Conservation (phyloP, 1,284 basidiomycete genomes). For the Tilletia indica region DNA sequence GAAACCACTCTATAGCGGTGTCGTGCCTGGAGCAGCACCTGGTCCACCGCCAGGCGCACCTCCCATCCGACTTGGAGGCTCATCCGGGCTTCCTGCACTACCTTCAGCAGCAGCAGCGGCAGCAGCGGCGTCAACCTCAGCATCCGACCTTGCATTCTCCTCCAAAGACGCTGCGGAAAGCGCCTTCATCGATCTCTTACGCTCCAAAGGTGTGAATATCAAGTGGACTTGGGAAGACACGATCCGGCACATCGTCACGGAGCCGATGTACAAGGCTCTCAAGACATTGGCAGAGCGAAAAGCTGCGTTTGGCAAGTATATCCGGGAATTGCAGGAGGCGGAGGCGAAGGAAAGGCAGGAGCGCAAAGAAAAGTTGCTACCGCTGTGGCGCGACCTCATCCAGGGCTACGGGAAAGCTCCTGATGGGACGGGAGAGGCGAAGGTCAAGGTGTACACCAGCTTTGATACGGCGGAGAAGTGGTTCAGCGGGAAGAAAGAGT, state of each 20-base stretch:
- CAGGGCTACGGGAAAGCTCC: slow-evolving; percentile 2
- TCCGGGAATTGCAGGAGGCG: slow-evolving; percentile 42
- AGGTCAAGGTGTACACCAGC: slow-evolving; percentile 42
- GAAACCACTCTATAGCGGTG: too few relatives aligned
- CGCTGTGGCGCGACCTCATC: slow-evolving; percentile 31
- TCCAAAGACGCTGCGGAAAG: slow-evolving; percentile 86
- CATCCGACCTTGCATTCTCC: slow-evolving; percentile 61
- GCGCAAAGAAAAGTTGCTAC: slow-evolving; percentile 36
- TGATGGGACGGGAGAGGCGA: slow-evolving; percentile 2
- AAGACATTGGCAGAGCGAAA: slow-evolving; percentile 93
- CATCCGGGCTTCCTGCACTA: slow-evolving; percentile 6
- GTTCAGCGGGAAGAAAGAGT: slow-evolving; percentile 21
- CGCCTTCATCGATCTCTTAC: slow-evolving; percentile 84
- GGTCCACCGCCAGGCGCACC: slow-evolving; percentile 13
- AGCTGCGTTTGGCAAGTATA: slow-evolving; percentile 64
- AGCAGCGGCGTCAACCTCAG: slow-evolving; percentile 20
- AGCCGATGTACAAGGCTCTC: slow-evolving; percentile 92
- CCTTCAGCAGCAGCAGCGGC: slow-evolving; percentile 17
- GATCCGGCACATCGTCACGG: slow-evolving; percentile 95
- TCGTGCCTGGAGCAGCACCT: slow-evolving; percentile 9
- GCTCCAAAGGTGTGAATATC: slow-evolving; percentile 81
- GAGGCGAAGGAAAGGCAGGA: slow-evolving; percentile 37
- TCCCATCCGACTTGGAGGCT: slow-evolving; percentile 2
- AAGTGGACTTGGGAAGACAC: slow-evolving; percentile 98
- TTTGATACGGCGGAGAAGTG: slow-evolving; percentile 42